A percentile compares a stretch with the other conserved stretches of the same genome.
Conservation (phyloP, 2,329 filamentous ascomycete genomes). For the Dothiorella sarmentorum region DNA sequence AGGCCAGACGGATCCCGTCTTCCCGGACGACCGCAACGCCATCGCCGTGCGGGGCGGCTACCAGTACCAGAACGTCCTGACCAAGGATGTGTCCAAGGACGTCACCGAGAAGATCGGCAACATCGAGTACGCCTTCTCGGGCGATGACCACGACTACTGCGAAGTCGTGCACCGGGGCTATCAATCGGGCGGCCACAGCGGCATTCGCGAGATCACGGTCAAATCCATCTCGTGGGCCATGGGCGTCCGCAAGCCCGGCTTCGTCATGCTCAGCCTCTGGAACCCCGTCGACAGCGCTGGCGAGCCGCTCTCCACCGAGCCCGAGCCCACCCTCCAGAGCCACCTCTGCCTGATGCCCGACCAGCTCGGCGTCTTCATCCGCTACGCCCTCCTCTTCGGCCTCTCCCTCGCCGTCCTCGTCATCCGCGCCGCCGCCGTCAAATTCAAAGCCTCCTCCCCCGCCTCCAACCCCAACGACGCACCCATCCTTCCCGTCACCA, state of each 20-base stretch:
- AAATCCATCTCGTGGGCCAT: constrained; percentile 96
- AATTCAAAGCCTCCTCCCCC: background rate
- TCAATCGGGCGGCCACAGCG: constrained; percentile 52
- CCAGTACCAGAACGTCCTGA: constrained; percentile 95
- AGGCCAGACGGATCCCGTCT: constrained; percentile 52
- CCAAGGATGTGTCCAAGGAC: constrained; percentile 68
- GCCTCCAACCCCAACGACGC: constrained; percentile 1
- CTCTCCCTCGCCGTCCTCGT: constrained; percentile 50
- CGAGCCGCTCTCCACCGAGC: constrained; percentile 36
- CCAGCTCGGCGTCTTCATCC: constrained; percentile 78
- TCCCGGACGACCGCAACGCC: constrained; percentile 68
- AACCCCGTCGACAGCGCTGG: constrained; percentile 70
- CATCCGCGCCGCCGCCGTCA: constrained; percentile 38
- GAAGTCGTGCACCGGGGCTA: constrained; percentile 75
- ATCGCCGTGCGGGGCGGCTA: constrained; percentile 77
- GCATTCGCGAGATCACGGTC: constrained; percentile 77
- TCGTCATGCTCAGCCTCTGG: constrained; percentile 84
- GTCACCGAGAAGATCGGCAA: constrained; percentile 77
- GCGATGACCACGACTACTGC: constrained; percentile 98
- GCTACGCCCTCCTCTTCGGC: constrained; percentile 64
- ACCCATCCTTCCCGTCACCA: constrained; percentile 29
- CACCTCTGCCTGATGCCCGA: constrained; percentile 88
- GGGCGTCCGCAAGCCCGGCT: constrained; percentile 84
- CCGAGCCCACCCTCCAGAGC: constrained; percentile 67
- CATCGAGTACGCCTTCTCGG: constrained; percentile 82